These are phyloP conservation scores for Actinidia arguta DNA, from an alignment of 179 eudicot species.

Conservation along the genomic window DNA sequence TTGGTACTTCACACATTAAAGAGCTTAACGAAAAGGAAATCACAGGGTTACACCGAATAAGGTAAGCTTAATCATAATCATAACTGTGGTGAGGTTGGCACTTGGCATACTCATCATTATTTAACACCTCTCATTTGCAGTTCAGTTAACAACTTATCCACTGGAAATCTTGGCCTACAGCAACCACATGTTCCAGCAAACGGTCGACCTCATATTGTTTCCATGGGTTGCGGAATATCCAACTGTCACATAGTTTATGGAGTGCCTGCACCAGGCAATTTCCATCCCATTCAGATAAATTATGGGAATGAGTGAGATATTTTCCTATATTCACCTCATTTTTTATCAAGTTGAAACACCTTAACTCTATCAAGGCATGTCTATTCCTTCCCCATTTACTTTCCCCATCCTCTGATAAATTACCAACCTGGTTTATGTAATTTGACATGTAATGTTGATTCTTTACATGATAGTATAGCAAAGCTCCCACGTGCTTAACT, in stretches of 20 bases:
- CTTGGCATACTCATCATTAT: slow-evolving; percentile 32
- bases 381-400: background rate
- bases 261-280: slow-evolving; percentile 91
- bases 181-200: slow-evolving; percentile 81
- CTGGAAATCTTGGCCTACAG: slow-evolving; percentile 96
- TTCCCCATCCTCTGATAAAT: background rate
- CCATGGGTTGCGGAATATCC: slow-evolving; percentile 82
- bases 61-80: no score
- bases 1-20: no score
- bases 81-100: no score
- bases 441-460: background rate
- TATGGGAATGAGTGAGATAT: slow-evolving; percentile 88
- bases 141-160: slow-evolving; percentile 95
- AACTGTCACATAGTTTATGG: slow-evolving; percentile 93
- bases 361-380: background rate
- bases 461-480: background rate
- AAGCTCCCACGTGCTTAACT: background rate
- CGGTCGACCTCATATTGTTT: slow-evolving; percentile 90
- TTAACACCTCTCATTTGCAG: slow-evolving; percentile 43
- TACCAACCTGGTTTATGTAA: background rate
- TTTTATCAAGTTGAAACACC: background rate
- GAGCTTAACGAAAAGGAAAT: no score
- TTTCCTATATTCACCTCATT: slow-evolving; percentile 3
- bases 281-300: slow-evolving; percentile 86
- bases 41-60: no score